These are phyloP conservation scores for Neonectria punicea DNA, from an alignment of 2,329 filamentous ascomycete species.

Conservation along the genomic window DNA sequence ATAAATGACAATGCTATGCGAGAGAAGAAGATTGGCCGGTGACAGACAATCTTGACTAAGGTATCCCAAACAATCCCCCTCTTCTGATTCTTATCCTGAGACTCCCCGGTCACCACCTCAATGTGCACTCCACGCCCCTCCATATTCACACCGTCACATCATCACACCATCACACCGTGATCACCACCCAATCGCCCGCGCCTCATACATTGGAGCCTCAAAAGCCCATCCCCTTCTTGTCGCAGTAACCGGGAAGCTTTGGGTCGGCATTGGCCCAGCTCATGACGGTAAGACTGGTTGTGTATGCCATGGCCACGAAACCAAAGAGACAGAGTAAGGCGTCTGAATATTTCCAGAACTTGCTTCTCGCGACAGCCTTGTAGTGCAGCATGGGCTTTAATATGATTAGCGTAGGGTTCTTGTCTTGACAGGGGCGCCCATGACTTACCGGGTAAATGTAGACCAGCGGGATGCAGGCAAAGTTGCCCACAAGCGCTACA, in stretches of 20 bases:
- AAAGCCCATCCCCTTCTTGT: constrained; percentile 47
- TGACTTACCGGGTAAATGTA: constrained; percentile 94
- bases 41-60: constrained; percentile 30
- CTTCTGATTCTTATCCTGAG: constrained; percentile 3
- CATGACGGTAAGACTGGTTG: constrained; percentile 84
- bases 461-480: constrained; percentile 96
- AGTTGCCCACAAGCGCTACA: constrained; percentile 94
- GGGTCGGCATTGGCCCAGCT: constrained; percentile 79
- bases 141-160: background rate
- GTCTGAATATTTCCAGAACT: constrained; percentile 76
- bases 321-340: constrained; percentile 84
- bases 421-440: background rate
- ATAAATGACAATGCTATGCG: constrained; percentile 40
- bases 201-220: constrained; percentile 16
- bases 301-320: constrained; percentile 88
- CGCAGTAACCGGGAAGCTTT: constrained; percentile 64
- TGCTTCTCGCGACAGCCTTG: constrained; percentile 77
- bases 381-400: constrained; percentile 88
- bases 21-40: constrained; percentile 24
- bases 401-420: constrained; percentile 45
- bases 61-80: constrained; percentile 15
- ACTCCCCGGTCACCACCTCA: constrained; percentile 4
- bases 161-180: background rate
- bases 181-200: background rate
- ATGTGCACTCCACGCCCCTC: background rate